Evolutionary conservation across 495 filamentous ascomycete genomes (phyloP).

Genomic region (Penicillium goetzii): DNA sequence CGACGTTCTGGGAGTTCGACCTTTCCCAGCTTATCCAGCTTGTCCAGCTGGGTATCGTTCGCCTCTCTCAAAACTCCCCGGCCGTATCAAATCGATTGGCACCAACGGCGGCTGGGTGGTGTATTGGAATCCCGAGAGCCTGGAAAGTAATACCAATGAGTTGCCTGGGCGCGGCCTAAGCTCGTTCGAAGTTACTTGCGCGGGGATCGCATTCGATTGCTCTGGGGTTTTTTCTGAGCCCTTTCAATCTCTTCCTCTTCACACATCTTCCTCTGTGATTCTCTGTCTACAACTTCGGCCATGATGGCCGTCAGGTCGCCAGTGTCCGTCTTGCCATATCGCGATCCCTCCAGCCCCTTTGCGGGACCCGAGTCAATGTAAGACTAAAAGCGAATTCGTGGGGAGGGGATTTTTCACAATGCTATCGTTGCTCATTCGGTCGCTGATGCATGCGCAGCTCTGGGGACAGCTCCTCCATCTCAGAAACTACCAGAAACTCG

Average conservation of each 20-base stretch:
- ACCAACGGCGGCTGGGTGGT: slow-evolving; percentile 11
- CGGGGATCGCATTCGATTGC: slow-evolving; percentile 12
- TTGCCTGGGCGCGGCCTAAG: slow-evolving; percentile 22
- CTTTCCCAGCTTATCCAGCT: neutral
- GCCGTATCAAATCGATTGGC: slow-evolving; percentile 21
- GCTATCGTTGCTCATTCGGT: neutral
- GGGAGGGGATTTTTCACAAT: no score
- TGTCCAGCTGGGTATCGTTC: neutral
- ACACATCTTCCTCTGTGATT: neutral
- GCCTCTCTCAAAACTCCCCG: neutral
- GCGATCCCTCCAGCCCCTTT: slow-evolving; percentile 26
- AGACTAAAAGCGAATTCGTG: neutral
- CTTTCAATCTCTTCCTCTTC: neutral
- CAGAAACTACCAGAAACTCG: slow-evolving; percentile 9
- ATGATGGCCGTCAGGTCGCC: slow-evolving; percentile 43
- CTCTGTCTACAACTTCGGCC: slow-evolving; percentile 12
- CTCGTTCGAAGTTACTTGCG: slow-evolving; percentile 12
- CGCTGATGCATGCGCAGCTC: slow-evolving; percentile 20
- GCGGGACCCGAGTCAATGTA: slow-evolving; percentile 27
- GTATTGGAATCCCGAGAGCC: slow-evolving; percentile 3
- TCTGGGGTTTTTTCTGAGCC: neutral
- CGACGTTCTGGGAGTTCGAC: neutral
- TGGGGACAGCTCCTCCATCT: slow-evolving; percentile 12
- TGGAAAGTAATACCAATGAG: slow-evolving; percentile 18
- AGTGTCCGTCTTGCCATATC: slow-evolving; percentile 33